These are phyloP conservation scores for Cryomyces minteri DNA, from an alignment of 495 filamentous ascomycete genomes.

Conservation along the genomic window DNA sequence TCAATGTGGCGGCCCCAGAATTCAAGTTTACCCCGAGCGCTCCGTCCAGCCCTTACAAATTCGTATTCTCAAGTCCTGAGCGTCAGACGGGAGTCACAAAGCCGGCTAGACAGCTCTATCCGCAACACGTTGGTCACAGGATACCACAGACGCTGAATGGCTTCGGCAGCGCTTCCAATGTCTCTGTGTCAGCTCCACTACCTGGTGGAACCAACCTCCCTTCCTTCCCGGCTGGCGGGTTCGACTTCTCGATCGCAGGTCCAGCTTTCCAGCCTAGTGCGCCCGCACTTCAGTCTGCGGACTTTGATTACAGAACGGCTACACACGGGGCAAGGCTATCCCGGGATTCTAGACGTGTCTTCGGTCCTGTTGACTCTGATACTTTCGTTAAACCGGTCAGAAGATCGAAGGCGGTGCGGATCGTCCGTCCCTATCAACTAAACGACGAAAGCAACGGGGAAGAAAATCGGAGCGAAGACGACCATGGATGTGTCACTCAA, in stretches of 20 bases:
- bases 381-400: constrained; percentile 37
- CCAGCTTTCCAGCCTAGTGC: neutral
- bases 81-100: no score
- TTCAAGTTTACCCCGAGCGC: constrained; percentile 63
- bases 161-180: constrained; percentile 34
- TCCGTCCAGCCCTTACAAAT: no score
- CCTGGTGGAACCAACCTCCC: constrained; percentile 19
- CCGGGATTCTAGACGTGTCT: neutral
- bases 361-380: neutral
- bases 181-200: constrained; percentile 49
- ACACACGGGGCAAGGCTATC: no score
- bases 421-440: constrained; percentile 43
- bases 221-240: neutral
- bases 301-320: neutral
- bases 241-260: neutral
- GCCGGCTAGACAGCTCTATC: no score
- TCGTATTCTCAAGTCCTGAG: no score
- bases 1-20: constrained; percentile 77
- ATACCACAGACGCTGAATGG: no score
- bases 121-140: no score
- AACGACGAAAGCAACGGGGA: constrained; percentile 12
- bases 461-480: constrained; percentile 21
- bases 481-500: constrained; percentile 34
- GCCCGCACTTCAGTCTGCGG: neutral
- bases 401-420: constrained; percentile 67